Evolutionary conservation across 106 monocot species (phyloP), one percentile per base, ranked within the genome.

Genomic region (Acanthochlamys bracteata): DNA sequence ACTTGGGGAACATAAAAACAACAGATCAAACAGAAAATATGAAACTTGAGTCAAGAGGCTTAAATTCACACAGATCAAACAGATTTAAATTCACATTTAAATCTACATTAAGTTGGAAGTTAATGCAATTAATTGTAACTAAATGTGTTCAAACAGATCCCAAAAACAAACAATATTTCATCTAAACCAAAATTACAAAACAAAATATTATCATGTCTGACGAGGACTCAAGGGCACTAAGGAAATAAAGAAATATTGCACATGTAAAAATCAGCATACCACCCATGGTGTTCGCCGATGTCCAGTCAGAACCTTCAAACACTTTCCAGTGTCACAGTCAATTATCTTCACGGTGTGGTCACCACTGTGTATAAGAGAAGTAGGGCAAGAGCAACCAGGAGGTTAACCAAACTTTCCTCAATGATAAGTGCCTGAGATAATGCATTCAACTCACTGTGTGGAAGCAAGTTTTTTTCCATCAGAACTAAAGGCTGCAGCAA

Each of bases 211-310:
- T 33, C 33, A 33, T 33, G 6, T 33, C 33, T 33, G 33, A 3
- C 33, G 6, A 33, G 33, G 33, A 33, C 33, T 33, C 33, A 6
- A 6, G 33, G 6, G 33, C 33, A 33, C 1, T 33, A 45, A 24
- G 69, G 53, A 20, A 63, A n/a, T 59, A 33, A 25, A 39, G 45
- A 20, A 20, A 63, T 20, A 16, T 75, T 39, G 13, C 20, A 58
- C 25, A 57, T 62, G 61, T 20, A 39, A 39, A 41, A 39, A 41
- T 41, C 39, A 62, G 12, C 89, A 64, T 94, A 94, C 95, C 90
- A 96, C 95, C 95, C 95, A 96, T 67, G 95, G 95, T 57, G 95
- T 96, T 45, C 95, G 90, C n/a, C 95, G 81, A 78, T 96, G 95
- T 59, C 95, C 95, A 57, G 78, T 90, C 55, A 96, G 77, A 47